Evolutionary conservation across 139 green algal genomes (phyloP).

Genomic region (Chlamydomonas schloesseri): DNA sequence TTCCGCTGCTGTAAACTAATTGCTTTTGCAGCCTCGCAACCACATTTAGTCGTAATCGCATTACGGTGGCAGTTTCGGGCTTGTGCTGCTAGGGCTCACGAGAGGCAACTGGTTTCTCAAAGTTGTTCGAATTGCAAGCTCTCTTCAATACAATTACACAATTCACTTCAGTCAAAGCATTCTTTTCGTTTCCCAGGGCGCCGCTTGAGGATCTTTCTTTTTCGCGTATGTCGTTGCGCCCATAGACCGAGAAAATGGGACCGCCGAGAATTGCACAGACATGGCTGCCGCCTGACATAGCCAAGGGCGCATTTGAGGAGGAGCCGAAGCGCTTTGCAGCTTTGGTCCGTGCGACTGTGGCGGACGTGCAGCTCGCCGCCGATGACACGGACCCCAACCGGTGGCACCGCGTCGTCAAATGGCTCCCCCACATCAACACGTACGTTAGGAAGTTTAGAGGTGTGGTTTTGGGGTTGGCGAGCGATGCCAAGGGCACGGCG

Average conservation of each 20-base stretch:
- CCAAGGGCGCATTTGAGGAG: slow-evolving; percentile 7
- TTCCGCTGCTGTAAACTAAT: no score
- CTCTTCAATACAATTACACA: no score
- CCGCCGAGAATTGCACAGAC: neutral
- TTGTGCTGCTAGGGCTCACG: no score
- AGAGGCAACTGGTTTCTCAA: no score
- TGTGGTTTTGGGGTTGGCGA: neutral
- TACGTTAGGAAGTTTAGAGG: neutral
- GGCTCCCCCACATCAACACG: slow-evolving; percentile 56
- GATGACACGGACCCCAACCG: slow-evolving; percentile 1
- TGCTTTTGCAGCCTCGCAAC: no score
- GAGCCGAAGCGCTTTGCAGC: slow-evolving; percentile 65
- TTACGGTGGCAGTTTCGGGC: no score
- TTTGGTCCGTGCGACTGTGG: slow-evolving; percentile 34
- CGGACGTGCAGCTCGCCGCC: slow-evolving; percentile 44
- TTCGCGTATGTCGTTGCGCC: no score
- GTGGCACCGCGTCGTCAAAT: slow-evolving; percentile 30
- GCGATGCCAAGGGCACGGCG: neutral
- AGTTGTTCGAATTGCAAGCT: no score
- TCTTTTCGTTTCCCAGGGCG: no score
- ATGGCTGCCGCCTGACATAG: slow-evolving; percentile 46
- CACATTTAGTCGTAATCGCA: no score
- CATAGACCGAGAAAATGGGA: neutral
- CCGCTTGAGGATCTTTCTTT: no score
- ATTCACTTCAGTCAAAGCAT: no score